Base-by-base conservation (phyloP, 768 basidiomycete species). In the Leucosporidium scottii region DNA sequence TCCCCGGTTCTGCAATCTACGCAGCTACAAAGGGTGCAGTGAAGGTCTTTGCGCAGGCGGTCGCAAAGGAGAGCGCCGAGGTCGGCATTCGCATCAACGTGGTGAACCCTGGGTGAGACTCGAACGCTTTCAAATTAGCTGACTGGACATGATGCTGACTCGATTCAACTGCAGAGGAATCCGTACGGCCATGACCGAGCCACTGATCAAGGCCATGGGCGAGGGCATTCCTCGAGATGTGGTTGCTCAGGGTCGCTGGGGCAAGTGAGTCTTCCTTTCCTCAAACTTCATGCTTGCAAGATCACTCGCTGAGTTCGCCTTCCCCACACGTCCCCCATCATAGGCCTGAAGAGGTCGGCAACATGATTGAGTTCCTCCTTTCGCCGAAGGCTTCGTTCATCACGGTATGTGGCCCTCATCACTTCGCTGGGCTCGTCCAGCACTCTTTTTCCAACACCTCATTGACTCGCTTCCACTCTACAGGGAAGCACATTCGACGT, bases 31-130 rank as follows among this genome's bases (percentile, higher is more conserved):
- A 62, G 50, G 61, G 61, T 27, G 61, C 61, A 34, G 61, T 62
- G 5, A 53, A 47, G n/a, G 21, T 49, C 10, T 53, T 62, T 30
- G 51, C 23, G 7, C 48, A 50, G 31, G 48, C 49, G 6, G 48
- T 31, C n/a, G 61, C 61, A n/a, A 62, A 62, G 50, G 61, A 62
- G 50, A 62, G 53, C 30, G 61, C 49, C 25, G 61, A 53, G 23
- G 49, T 31, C 17, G 48, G 48, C 28, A 49, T 50, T 30, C 31
- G 44, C 1, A 25, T 60, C 59, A 60, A 47, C 25, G 31, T 27
- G n/a, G 44, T 60, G 3, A 60, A 47, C 59, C 44, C 49, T 27
- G 31, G 55, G 55, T 56, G 55, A 28, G 55, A 2, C 17, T 27
- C 53, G 15, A 17, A 4, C n/a, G n/a, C n/a, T n/a, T n/a, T n/a